Conservation (phyloP, 2,329 filamentous ascomycete genomes). For the Sporothrix mexicana region DNA sequence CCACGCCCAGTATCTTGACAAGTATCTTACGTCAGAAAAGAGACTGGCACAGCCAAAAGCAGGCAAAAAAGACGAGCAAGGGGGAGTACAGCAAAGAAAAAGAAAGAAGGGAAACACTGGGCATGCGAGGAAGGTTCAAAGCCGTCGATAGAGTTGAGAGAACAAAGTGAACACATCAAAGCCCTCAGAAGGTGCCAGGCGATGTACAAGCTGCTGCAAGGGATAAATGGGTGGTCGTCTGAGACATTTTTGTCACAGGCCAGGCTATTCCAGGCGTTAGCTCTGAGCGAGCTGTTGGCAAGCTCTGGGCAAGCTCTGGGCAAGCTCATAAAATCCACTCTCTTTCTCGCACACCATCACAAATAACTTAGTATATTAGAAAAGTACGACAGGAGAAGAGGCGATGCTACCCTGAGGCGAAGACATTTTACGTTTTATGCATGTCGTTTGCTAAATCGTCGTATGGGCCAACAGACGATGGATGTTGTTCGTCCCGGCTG, state of each 20-base stretch:
- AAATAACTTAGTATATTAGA: neutral
- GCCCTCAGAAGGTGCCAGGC: neutral
- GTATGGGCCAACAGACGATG: neutral
- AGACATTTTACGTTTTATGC: neutral
- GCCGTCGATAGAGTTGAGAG: too few relatives aligned
- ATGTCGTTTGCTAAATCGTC: neutral
- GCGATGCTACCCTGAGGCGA: neutral
- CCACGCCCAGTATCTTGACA: neutral
- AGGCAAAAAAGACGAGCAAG: slow-evolving; percentile 11
- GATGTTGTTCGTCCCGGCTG: neutral
- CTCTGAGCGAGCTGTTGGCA: neutral
- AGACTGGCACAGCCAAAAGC: neutral
- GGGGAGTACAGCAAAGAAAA: neutral
- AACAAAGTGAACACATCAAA: neutral
- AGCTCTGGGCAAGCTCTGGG: slow-evolving; percentile 1
- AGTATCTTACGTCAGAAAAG: neutral
- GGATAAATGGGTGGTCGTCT: slow-evolving; percentile 18
- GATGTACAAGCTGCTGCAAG: neutral
- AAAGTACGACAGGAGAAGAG: neutral
- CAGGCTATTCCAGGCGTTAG: neutral
- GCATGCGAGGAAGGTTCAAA: too few relatives aligned
- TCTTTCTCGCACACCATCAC: neutral
- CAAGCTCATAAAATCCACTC: neutral
- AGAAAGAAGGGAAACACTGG: neutral
- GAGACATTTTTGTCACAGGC: slow-evolving; percentile 12